phyloP scores from a whole-genome alignment of 139 green algal species.

The Desmodesmus armatus region DNA sequence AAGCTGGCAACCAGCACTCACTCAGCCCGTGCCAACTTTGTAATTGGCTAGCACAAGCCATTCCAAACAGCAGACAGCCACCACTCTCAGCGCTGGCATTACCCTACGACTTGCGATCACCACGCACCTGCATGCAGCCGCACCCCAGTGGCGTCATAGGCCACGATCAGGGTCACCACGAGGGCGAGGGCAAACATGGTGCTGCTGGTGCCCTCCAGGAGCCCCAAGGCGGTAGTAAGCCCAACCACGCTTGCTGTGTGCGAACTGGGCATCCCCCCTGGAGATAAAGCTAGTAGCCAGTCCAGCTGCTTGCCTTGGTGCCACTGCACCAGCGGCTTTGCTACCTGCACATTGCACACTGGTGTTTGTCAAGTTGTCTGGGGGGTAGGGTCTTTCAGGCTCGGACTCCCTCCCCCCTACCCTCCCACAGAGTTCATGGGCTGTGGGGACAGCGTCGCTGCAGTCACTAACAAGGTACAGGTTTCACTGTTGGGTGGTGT shows the following conservation, averaged over 20 bases:
- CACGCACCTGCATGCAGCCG: constrained; percentile 73
- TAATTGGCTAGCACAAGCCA: too few relatives aligned
- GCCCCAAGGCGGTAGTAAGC: constrained; percentile 75
- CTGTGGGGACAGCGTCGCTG: too few relatives aligned
- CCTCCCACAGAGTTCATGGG: too few relatives aligned
- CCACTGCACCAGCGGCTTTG: constrained; percentile 18
- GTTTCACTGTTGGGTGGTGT: background rate
- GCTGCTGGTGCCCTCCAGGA: constrained; percentile 67
- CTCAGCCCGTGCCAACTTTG: too few relatives aligned
- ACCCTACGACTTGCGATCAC: too few relatives aligned
- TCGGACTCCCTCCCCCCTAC: too few relatives aligned
- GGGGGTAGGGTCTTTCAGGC: background rate
- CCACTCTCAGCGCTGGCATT: too few relatives aligned
- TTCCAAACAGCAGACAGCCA: too few relatives aligned
- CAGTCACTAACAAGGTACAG: too few relatives aligned
- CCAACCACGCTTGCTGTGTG: constrained; percentile 78
- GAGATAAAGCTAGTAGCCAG: background rate
- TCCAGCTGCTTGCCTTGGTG: background rate
- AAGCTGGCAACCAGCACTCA: too few relatives aligned
- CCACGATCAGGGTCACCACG: constrained; percentile 78
- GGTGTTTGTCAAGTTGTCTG: background rate
- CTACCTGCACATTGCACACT: too few relatives aligned
- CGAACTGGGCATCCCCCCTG: constrained; percentile 76
- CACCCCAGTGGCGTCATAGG: constrained; percentile 70
- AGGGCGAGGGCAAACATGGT: constrained; percentile 78